Conservation (phyloP, 257 asterid species). For the Craterostigma plantagineum region DNA sequence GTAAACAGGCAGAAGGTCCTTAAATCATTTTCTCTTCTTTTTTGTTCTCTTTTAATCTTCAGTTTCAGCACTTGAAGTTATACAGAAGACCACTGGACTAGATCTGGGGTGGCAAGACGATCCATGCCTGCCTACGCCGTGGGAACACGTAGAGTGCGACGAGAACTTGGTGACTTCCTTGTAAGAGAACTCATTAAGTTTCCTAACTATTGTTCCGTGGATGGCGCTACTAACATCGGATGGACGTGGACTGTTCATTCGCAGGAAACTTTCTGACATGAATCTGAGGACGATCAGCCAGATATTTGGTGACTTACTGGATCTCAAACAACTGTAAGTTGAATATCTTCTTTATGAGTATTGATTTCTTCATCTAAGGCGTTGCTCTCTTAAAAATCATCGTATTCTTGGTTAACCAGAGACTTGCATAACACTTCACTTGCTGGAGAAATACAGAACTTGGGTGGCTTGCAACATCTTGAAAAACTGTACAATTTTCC, state of each 20-base stretch:
- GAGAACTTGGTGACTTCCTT: slow-evolving; percentile 70
- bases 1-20: no score
- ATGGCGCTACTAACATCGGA: no score
- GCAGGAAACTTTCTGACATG: slow-evolving; percentile 54
- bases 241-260: not conserved
- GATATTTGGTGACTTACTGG: slow-evolving; percentile 61
- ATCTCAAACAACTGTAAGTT: slow-evolving; percentile 69
- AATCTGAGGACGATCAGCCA: slow-evolving; percentile 76
- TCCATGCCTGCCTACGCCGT: slow-evolving; percentile 74
- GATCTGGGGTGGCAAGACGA: slow-evolving; percentile 83
- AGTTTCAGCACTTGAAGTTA: slow-evolving; percentile 91
- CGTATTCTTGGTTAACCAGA: slow-evolving; percentile 16
- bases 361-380: no score
- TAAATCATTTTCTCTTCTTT: no score
- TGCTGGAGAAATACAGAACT: slow-evolving; percentile 68
- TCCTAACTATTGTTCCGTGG: not conserved
- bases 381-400: not conserved
- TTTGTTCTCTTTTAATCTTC: slow-evolving; percentile 4
- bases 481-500: slow-evolving; percentile 48
- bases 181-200: slow-evolving; percentile 24
- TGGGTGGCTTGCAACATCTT: slow-evolving; percentile 79
- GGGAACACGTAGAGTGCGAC: slow-evolving; percentile 77
- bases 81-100: slow-evolving; percentile 55
- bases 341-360: no score
- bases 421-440: slow-evolving; percentile 83